These are phyloP conservation scores for Coniochaeta prunicola DNA, from an alignment of 2,329 filamentous ascomycete species.

Conservation along the genomic window DNA sequence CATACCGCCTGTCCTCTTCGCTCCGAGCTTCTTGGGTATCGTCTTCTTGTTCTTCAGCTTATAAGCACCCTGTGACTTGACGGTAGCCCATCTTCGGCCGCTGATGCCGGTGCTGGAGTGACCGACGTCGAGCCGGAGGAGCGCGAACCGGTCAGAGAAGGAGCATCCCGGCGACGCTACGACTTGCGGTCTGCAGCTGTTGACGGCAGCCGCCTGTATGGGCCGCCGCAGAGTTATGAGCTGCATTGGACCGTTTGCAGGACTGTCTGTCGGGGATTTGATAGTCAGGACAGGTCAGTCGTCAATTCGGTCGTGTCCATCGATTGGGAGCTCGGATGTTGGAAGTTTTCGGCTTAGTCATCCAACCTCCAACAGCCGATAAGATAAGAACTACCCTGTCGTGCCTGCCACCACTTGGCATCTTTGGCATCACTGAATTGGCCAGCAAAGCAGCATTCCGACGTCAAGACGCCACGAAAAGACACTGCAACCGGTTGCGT, in stretches of 20 bases:
- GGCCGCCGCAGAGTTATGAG: constrained; percentile 40
- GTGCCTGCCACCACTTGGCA: neutral
- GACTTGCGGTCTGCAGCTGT: constrained; percentile 24
- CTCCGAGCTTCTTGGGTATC: constrained; percentile 76
- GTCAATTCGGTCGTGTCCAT: neutral
- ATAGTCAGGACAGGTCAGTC: neutral
- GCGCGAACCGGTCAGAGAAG: constrained; percentile 21
- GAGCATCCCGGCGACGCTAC: constrained; percentile 9
- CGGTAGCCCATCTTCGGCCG: constrained; percentile 47
- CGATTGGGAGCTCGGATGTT: constrained; percentile 1
- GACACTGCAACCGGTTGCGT: neutral
- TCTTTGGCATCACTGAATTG: neutral
- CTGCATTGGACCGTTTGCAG: constrained; percentile 28
- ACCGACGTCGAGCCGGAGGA: constrained; percentile 26
- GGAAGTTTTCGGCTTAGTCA: constrained; percentile 32
- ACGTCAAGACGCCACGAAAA: neutral
- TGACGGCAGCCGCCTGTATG: constrained; percentile 34
- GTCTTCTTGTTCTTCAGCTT: constrained; percentile 56
- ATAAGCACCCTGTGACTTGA: constrained; percentile 61
- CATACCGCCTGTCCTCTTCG: constrained; percentile 84
- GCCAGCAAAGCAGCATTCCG: neutral
- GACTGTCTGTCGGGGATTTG: neutral
- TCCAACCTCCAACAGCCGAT: neutral
- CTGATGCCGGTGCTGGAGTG: constrained; percentile 32
- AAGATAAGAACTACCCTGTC: neutral